Conservation (phyloP, 2,329 filamentous ascomycete species). For the Ceratocystiopsis brevicomis region DNA sequence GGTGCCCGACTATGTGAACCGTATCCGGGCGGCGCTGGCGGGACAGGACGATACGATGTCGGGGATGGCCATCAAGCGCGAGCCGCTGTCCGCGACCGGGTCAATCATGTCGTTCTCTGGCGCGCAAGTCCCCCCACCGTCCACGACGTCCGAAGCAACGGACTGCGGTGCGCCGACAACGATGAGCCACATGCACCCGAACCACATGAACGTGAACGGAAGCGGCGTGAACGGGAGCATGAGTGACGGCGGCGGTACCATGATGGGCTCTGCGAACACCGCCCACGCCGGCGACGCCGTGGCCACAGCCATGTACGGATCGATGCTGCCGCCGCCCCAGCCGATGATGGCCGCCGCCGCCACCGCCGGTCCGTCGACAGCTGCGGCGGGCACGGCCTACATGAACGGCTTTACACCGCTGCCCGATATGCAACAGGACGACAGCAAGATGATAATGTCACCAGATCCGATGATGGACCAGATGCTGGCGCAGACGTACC, state of each 20-base stretch:
- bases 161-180: neutral
- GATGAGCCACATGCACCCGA: too few species aligned
- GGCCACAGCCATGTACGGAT: too few species aligned
- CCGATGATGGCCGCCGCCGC: neutral
- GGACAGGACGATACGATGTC: constrained; percentile 13
- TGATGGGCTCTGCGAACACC: neutral
- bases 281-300: too few species aligned
- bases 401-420: too few species aligned
- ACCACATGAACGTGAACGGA: neutral
- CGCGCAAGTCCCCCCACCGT: neutral
- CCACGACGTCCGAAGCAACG: neutral
- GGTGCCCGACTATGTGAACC: constrained; percentile 26
- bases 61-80: constrained; percentile 10
- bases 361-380: neutral
- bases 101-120: neutral
- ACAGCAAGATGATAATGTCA: neutral
- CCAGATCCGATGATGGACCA: constrained; percentile 20
- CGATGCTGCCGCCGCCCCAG: too few species aligned
- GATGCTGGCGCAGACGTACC: constrained; percentile 22
- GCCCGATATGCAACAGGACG: neutral
- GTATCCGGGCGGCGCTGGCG: constrained; percentile 24
- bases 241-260: too few species aligned
- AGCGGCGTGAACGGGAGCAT: neutral
- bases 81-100: constrained; percentile 8
- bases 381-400: too few species aligned